Base-by-base conservation (phyloP, 176 grass and related monocot species). In the Rhynchospora pubera region DNA sequence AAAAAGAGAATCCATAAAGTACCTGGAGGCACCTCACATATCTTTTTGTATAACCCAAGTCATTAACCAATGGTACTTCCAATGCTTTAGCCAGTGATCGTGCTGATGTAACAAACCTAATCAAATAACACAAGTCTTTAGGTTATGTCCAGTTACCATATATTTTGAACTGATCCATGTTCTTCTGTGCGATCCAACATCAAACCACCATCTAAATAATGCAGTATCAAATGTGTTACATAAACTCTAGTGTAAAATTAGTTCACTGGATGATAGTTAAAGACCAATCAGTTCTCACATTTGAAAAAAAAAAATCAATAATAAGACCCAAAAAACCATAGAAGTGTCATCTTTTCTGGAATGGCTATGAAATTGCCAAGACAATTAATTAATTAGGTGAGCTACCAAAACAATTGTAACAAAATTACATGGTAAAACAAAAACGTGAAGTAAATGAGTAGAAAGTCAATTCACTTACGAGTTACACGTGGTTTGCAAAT, bases 11-110 rank as follows among this genome's bases (percentile, higher is more conserved):
- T 57, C 23, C 51, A 57, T 55, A 59, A 73, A 68, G 62, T 94
- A 97, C 94, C 92, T 97, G 94, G 85, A 97, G 94, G 71, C 94
- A 97, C 62, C 94, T 92, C 39, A 97, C 94, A 53, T 97, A 97
- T 94, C 94, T 90, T 94, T 97, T 97, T 5, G 94, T 97, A 68
- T 97, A 97, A 68, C 94, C 94, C 90, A 97, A 91, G 87, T 97
- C 94, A 92, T 97, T 97, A 84, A 97, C 94, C 90, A 97, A 89
- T 19, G 94, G 94, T 83, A 97, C 94, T 64, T 97, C 94, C 65
- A 97, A 51, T 84, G 91, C 89, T 90, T 97, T 97, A 75, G 89
- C 90, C 53, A 97, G 89, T 80, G 94, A 88, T 39, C 90, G 91
- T 79, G 94, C 91, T 50, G 89, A 97, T 48, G 86, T 80, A 51